Percentiles rank a stretch among this genome's conserved stretches.
Evolutionary conservation across 2,329 filamentous ascomycete genomes (phyloP).

Genomic region (Phyllosticta paracitricarpa): DNA sequence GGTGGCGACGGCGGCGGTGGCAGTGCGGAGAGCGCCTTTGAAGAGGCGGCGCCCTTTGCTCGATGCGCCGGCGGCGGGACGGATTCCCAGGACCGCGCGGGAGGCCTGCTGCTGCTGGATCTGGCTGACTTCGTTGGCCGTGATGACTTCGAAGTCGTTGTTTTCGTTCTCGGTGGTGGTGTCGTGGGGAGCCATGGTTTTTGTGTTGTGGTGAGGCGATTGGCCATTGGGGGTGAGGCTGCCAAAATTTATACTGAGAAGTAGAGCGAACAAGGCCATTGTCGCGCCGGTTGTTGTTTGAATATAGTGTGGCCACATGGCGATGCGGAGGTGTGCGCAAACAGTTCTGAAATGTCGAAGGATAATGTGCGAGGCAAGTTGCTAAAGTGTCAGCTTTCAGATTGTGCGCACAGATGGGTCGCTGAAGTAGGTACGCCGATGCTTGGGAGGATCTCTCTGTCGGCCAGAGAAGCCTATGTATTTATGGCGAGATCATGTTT

Average conservation of each 20-base stretch:
- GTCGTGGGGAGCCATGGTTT: background rate
- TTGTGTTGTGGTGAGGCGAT: background rate
- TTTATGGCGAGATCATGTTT: too few species aligned
- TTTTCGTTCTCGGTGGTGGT: background rate
- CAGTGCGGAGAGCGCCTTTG: too few species aligned
- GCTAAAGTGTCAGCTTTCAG: too few species aligned
- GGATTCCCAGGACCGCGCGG: background rate
- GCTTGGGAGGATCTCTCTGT: too few species aligned
- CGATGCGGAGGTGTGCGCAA: background rate
- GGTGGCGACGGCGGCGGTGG: too few species aligned
- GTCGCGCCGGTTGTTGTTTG: background rate
- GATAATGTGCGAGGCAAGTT: background rate
- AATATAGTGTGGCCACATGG: background rate
- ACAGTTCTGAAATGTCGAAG: background rate
- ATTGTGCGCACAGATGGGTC: too few species aligned
- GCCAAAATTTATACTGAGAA: background rate
- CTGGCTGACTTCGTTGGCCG: constrained; percentile 43
- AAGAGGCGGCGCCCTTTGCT: too few species aligned
- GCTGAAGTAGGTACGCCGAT: too few species aligned
- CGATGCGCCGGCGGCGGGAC: background rate
- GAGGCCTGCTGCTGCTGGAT: constrained; percentile 14
- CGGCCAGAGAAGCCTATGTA: too few species aligned
- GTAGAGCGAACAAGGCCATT: background rate
- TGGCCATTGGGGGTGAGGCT: background rate
- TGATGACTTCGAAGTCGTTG: constrained; percentile 29